Base-by-base conservation (phyloP, 345 rosid species). In the Cardiospermum halicacabum region DNA sequence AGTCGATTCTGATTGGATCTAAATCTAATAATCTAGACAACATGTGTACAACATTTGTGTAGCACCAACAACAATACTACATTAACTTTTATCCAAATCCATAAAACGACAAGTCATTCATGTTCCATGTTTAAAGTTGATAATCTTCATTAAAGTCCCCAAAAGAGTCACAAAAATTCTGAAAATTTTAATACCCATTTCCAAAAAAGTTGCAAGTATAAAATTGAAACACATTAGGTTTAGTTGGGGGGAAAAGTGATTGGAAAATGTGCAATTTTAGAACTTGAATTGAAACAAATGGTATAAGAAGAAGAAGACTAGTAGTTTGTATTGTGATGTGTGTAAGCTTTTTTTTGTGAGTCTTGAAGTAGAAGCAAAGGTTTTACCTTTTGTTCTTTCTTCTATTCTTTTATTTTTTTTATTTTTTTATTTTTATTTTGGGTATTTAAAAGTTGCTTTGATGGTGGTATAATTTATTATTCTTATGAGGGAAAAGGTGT, bases 221-320 rank as follows among this genome's bases (percentile, higher is more conserved):
- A 32, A 64, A 16, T 27, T 3, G 40, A 15, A 62, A n/a, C 0
- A 37, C 49, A 13, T 25, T 22, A 16, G 16, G 57, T 11, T 15
- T 37, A 30, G 42, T 13, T 39, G 28, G 32, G 57, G 31, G 57
- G 66, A 62, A 62, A 34, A 7, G 27, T 51, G 32, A 7, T 77
- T 25, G 79, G 79, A 66, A 74, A 68, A 72, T 66, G 79, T 66
- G 81, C 53, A 15, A n/a, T n/a, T 34, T 34, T 34, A 42, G 36
- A 19, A 26, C 9, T 51, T n/a, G 9, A 21, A 45, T 19, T 25
- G 58, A 45, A 60, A 39, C 43, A 53, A 48, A 18, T 12, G 19
- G 3, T 21, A 43, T 43, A 45, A 47, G 24, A 2, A 13, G 47
- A 3, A 0, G 47, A 3, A 13, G 47, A 1, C 2, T 7, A 4